Percentiles rank a stretch among this genome's conserved stretches.
These are phyloP conservation scores for Tetrahymena malaccensis DNA, from an alignment of 73 alveolate genomes.

Conservation along the genomic window DNA sequence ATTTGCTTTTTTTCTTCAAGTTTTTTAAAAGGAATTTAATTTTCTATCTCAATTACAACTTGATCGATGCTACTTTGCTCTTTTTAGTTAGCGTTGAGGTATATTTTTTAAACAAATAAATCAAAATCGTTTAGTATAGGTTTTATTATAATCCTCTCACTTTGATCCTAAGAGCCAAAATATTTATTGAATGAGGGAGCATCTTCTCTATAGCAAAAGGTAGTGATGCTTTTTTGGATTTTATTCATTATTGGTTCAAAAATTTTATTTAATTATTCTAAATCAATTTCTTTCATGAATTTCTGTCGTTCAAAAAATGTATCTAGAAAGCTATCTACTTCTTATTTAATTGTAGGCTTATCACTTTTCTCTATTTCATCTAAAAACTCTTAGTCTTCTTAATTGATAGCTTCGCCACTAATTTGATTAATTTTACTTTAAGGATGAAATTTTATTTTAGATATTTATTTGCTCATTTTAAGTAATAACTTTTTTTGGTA, in stretches of 20 bases:
- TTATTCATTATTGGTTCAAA: not conserved
- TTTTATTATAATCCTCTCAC: not conserved
- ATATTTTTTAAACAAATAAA: no score
- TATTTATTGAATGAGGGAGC: not conserved
- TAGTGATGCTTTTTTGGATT: not conserved
- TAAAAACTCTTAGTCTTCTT: no score
- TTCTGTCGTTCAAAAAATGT: not conserved
- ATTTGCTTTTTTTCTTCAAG: no score
- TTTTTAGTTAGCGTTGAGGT: not conserved
- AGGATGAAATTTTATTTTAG: no score
- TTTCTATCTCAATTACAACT: not conserved
- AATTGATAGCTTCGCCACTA: no score
- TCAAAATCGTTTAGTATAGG: not conserved
- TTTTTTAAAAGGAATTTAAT: not conserved
- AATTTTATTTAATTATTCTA: no score
- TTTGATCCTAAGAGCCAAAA: no score
- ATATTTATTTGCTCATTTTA: no score
- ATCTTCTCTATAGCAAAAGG: not conserved
- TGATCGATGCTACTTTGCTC: not conserved
- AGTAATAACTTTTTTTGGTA: no score
- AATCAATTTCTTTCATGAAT: not conserved
- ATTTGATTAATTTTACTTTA: no score
- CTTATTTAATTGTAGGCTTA: not conserved
- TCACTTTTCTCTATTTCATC: not conserved
- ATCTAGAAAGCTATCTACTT: not conserved